Evolutionary conservation across 768 basidiomycete species (phyloP), one percentile per base, ranked within the genome.

Genomic region (Termitomyces sp.): DNA sequence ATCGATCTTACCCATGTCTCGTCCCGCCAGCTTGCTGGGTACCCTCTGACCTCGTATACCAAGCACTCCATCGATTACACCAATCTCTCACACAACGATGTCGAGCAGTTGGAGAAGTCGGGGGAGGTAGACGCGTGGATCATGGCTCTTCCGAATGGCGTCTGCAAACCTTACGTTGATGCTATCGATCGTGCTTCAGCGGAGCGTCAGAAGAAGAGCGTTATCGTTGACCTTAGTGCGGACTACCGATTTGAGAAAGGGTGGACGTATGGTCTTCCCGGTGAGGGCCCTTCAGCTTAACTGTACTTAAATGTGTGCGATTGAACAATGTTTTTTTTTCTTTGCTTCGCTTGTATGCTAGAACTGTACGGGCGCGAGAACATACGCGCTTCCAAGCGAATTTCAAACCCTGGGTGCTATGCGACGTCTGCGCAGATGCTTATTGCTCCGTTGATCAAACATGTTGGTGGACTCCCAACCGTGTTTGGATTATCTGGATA

Each of bases 221-320:
- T 96, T 20, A 76, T 98, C 37, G 87, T 98, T 37, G 97, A 99
- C 69, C 74, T 99, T 59, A 83, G 93, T 67, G 97, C 96, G 24
- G 97, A 99, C 73, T 94, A 93, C 72, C 80, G 97, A 63, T 98
- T 98, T 71, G 95, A 98, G 79, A 77, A 86, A 44, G 89, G 82
- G 50, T 99, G 97, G 97, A 91, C 91, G 62, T 99, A 99, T 70
- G 97, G 97, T 65, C 86, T 99, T 74, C 97, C 97, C 72, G 96
- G 96, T 99, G 83, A 93, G 94, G 77, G 65, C 67, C 69, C 75
- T 74, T 72, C 73, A 70, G 68, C 65, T 69, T 70, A 49, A 58
- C 20, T 74, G 71, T 78, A 72, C 72, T 64, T 47, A 49, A n/a
- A 40, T 59, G 36, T 52, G 50, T 52, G 56, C 56, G 48, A 66